Percentiles rank a stretch among this genome's conserved stretches.
Evolutionary conservation across 192 early-diverging fungal species (phyloP).

Genomic region (Gonapodya prolifera): DNA sequence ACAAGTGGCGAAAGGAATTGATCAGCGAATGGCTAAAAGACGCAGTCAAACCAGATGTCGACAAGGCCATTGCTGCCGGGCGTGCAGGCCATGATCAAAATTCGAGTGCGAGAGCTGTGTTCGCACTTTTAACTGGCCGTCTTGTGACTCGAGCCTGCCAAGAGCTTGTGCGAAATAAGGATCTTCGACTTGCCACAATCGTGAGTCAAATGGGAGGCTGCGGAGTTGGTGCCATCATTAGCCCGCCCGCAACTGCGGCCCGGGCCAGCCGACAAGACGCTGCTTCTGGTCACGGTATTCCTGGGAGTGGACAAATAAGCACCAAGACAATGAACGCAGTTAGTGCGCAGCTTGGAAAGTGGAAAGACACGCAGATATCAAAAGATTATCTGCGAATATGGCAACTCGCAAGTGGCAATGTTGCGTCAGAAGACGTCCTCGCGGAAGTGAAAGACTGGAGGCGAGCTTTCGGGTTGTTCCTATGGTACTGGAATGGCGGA

Average conservation of each 20-base stretch:
- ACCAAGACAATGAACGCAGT: slow-evolving; percentile 8
- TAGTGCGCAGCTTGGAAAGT: slow-evolving; percentile 25
- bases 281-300: background rate
- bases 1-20: slow-evolving; percentile 34
- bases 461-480: slow-evolving; percentile 39
- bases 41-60: slow-evolving; percentile 29
- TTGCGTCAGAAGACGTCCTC: background rate
- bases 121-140: slow-evolving; percentile 42
- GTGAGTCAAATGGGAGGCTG: slow-evolving; percentile 55
- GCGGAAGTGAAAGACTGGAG: slow-evolving; percentile 46
- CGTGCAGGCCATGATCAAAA: slow-evolving; percentile 12
- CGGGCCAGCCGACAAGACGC: background rate
- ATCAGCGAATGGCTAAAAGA: slow-evolving; percentile 52
- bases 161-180: slow-evolving; percentile 42
- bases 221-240: background rate
- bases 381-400: slow-evolving; percentile 37
- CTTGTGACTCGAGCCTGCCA: slow-evolving; percentile 49
- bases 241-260: background rate
- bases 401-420: slow-evolving; percentile 39
- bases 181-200: slow-evolving; percentile 65
- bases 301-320: background rate
- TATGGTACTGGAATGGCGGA: slow-evolving; percentile 43
- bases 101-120: slow-evolving; percentile 21
- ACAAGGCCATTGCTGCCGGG: slow-evolving; percentile 22
- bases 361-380: slow-evolving; percentile 12